Conservation (phyloP, 2,329 filamentous ascomycete species). For the Penicillium sp. region DNA sequence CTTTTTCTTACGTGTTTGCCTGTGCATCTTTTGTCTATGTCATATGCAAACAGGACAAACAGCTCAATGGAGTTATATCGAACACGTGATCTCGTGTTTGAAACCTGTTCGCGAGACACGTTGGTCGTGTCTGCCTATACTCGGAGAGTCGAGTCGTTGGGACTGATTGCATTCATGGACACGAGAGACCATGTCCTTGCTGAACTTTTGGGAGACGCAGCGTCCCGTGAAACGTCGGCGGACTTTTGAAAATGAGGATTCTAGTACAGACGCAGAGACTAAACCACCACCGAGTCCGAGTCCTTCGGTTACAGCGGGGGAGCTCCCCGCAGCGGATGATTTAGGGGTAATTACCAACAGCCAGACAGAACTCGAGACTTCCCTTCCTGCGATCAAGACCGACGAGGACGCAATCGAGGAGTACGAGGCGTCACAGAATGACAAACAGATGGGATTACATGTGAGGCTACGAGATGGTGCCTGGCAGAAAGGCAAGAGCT, state of each 20-base stretch:
- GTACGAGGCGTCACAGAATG: slow-evolving; percentile 67
- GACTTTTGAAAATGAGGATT: slow-evolving; percentile 13
- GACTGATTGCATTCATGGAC: slow-evolving; percentile 13
- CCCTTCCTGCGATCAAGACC: slow-evolving; percentile 64
- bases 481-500: slow-evolving; percentile 77
- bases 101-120: slow-evolving; percentile 23
- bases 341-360: slow-evolving; percentile 33
- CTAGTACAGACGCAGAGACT: slow-evolving; percentile 2
- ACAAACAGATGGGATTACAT: slow-evolving; percentile 43
- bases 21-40: neutral
- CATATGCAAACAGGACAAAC: slow-evolving; percentile 26
- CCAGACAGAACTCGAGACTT: slow-evolving; percentile 68
- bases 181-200: slow-evolving; percentile 32
- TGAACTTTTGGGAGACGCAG: slow-evolving; percentile 39
- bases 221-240: slow-evolving; percentile 35
- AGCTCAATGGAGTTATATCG: slow-evolving; percentile 12
- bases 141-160: neutral
- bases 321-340: slow-evolving; percentile 30
- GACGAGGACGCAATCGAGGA: slow-evolving; percentile 72
- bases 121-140: slow-evolving; percentile 1
- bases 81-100: slow-evolving; percentile 34
- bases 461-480: slow-evolving; percentile 55
- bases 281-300: slow-evolving; percentile 17
- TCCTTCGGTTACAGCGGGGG: slow-evolving; percentile 39
- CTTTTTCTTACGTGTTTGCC: neutral